Conservation (phyloP, 768 basidiomycete genomes). For the Saitozyma sp. region DNA sequence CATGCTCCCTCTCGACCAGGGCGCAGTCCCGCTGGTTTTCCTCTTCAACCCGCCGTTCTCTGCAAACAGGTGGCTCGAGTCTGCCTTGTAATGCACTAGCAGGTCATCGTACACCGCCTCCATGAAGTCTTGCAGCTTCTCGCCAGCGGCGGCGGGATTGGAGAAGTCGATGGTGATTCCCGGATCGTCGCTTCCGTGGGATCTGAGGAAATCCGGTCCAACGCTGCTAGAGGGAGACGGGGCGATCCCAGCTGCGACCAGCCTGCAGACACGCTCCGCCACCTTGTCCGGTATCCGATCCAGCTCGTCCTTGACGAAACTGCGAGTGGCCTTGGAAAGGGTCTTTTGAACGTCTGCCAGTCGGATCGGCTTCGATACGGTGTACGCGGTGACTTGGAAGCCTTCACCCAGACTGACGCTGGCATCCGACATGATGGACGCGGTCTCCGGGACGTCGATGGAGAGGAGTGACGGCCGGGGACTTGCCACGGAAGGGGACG, state of each 20-base stretch:
- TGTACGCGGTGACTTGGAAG: constrained; percentile 46
- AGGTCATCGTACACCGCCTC: constrained; percentile 66
- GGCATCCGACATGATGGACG: constrained; percentile 31
- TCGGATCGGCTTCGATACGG: constrained; percentile 44
- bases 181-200: constrained; percentile 1
- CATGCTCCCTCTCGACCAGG: constrained; percentile 23
- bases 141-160: constrained; percentile 54
- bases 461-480: constrained; percentile 45
- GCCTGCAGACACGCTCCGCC: constrained; percentile 39
- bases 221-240: constrained; percentile 21
- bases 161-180: constrained; percentile 35
- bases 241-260: constrained; percentile 24
- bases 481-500: constrained; percentile 59
- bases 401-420: constrained; percentile 31
- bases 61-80: constrained; percentile 14
- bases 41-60: constrained; percentile 18
- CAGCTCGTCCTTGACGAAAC: constrained; percentile 38
- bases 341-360: constrained; percentile 46
- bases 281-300: constrained; percentile 44
- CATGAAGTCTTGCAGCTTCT: constrained; percentile 73
- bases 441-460: constrained; percentile 16
- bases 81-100: constrained; percentile 38
- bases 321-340: constrained; percentile 43
- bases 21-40: constrained; percentile 30
- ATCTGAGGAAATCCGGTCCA: constrained; percentile 44